Base-by-base conservation (phyloP, 164 flowering plant genomes). In the Magnolia kwangsiensis region DNA sequence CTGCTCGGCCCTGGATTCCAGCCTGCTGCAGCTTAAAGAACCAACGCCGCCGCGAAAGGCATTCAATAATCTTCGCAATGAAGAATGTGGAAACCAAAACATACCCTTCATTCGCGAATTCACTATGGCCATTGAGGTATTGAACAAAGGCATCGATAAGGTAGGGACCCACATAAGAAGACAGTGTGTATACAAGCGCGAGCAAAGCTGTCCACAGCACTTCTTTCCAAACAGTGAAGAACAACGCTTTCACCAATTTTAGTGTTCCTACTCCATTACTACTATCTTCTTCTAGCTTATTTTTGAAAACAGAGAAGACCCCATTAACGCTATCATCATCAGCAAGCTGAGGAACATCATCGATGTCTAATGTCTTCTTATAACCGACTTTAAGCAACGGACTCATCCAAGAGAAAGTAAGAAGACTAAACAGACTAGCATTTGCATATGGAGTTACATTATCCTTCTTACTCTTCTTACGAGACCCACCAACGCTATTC, bases 101-200 rank as follows among this genome's bases (percentile, higher is more conserved):
- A 78, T 84, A 88, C 7, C 95, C 92, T 80, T 90, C 85, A 63
- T 86, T 78, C 24, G 81, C 66, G 75, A 77, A 86, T 3, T 77
- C 65, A 9, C 84, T 75, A 6, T 55, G 74, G 23, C 94, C 94
- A 78, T 81, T 82, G 7, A 92, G 86, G 81, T 84, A 91, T 68
- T 90, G 90, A 74, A 92, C 95, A 71, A 92, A 84, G 20, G 84
- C 73, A 68, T 88, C 90, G 51, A 93, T 92, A 16, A 93, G 89
- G 77, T 82, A 90, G 1, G 98, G 98, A 50, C 98, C 98, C 49
- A 90, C 94, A 78, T 88, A 91, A 37, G 88, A 78, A 67, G 93
- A 86, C 31, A 85, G 11, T 3, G 92, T 83, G 72, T 83, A 75
- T 11, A 85, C 1, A 20, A 88, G 66, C 3, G 81, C 83, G 2